Evolutionary conservation across 208 protist genomes (phyloP), one percentile per base, ranked within the genome.

Genomic region (Leishmania amazonensis): DNA sequence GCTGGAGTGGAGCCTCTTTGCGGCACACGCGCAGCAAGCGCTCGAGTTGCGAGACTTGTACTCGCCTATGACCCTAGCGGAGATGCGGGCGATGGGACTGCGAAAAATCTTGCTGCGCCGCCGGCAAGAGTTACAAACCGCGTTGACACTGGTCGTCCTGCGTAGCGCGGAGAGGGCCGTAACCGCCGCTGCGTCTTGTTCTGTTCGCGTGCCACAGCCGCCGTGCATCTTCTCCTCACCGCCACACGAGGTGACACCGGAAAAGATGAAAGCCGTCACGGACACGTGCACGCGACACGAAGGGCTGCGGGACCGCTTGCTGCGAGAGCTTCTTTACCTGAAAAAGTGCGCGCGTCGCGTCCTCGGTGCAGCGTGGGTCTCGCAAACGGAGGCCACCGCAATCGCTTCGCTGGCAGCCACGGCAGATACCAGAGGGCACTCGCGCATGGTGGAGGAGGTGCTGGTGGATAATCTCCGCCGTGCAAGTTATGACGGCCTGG

Each of bases 301-400:
- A 13, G 45, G 35, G 11, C 71, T 93, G 64, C 74, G 83, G 15
- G 84, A 86, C 65, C 79, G 75, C 17, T 78, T 93, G 5, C 76
- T 40, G 75, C 84, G 78, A 9, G 88, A 93, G 75, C 72, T 93
- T 1, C 73, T 91, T 24, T 93, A 84, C 76, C 80, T 93, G 9
- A 85, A 89, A 70, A 87, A 90, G 82, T 70, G 84, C 45, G 78
- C 78, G 6, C 78, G 73, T 21, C 83, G 83, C 2, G 78, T 67
- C 72, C 76, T 86, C 19, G 83, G 83, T 1, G 45, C 62, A 35
- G 78, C n/a, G 21, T 86, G 83, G 83, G 57, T 86, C 65, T 75
- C 83, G 40, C 64, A 60, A n/a, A 51, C n/a, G 19, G 83, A 86
- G 58, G 64, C 73, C 0, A 7, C 51, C 0, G 83, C 78, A 1